These are phyloP conservation scores for Flaveria brownii DNA, from an alignment of 129 eudicot species.

Conservation along the genomic window DNA sequence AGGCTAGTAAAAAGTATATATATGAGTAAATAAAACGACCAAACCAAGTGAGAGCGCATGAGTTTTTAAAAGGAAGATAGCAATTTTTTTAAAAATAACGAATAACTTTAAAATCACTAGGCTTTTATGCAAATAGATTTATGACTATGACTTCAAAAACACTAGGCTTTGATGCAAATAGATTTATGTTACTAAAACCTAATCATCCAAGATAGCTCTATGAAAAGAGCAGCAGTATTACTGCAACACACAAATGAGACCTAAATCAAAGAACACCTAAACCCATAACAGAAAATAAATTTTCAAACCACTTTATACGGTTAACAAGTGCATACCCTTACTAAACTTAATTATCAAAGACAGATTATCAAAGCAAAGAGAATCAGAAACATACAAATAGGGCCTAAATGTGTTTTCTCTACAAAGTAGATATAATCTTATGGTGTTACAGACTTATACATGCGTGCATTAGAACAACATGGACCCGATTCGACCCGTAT, in stretches of 20 bases:
- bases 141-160: too few species aligned
- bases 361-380: background rate
- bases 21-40: too few species aligned
- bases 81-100: too few species aligned
- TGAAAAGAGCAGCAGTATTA: background rate
- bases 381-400: slow-evolving; percentile 1
- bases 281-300: background rate
- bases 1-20: too few species aligned
- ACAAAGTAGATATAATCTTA: background rate
- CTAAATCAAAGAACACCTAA: slow-evolving; percentile 43
- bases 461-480: slow-evolving; percentile 87
- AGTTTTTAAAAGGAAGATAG: too few species aligned
- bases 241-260: background rate
- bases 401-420: background rate
- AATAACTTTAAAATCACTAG: too few species aligned
- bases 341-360: background rate
- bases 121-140: too few species aligned
- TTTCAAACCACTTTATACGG: background rate
- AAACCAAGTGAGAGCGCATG: too few species aligned
- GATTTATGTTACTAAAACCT: background rate
- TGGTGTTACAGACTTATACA: slow-evolving; percentile 36
- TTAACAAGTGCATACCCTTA: background rate
- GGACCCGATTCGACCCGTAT: slow-evolving; percentile 53
- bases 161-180: too few species aligned
- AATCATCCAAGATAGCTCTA: background rate